These are phyloP conservation scores for Termitomyces sp. DNA, from an alignment of 768 basidiomycete genomes.

Conservation along the genomic window DNA sequence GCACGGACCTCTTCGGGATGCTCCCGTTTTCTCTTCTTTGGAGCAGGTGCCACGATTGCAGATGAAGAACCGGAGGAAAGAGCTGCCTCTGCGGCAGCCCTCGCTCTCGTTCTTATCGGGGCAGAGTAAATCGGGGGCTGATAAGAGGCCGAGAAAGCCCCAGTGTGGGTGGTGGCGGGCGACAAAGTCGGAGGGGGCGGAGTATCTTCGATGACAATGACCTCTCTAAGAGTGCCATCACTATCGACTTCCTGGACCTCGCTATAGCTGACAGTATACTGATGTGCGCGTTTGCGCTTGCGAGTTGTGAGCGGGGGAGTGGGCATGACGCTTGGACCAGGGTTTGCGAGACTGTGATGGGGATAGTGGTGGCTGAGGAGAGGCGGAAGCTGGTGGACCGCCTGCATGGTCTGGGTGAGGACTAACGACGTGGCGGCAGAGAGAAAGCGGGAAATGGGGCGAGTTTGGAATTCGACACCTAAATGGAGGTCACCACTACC, in stretches of 20 bases:
- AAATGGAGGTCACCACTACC: conserved; percentile 33
- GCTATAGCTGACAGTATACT: conserved; percentile 80
- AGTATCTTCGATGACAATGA: conserved; percentile 92
- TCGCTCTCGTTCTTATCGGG: conserved; percentile 77
- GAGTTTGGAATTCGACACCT: conserved; percentile 32
- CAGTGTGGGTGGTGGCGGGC: conserved; percentile 65
- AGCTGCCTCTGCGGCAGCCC: conserved; percentile 82
- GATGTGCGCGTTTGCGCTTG: conserved; percentile 79
- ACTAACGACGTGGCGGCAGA: conserved; percentile 50
- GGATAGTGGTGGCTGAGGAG: conserved; percentile 65
- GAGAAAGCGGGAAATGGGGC: conserved; percentile 22
- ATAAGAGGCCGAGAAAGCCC: conserved; percentile 72
- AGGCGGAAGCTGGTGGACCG: conserved; percentile 60
- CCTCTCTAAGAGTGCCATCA: conserved; percentile 71
- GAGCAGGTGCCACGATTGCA: conserved; percentile 58
- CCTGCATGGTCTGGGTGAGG: conserved; percentile 57
- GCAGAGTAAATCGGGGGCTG: conserved; percentile 72
- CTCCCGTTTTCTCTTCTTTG: conserved; percentile 84
- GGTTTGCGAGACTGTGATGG: conserved; percentile 38
- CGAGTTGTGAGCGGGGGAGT: conserved; percentile 69
- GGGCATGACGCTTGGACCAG: conserved; percentile 60
- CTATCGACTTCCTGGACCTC: conserved; percentile 85
- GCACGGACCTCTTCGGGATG: conserved; percentile 67
- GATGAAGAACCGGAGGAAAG: conserved; percentile 65
- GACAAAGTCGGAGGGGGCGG: conserved; percentile 79